Conservation (phyloP, 495 filamentous ascomycete species). For the Podospora conica region DNA sequence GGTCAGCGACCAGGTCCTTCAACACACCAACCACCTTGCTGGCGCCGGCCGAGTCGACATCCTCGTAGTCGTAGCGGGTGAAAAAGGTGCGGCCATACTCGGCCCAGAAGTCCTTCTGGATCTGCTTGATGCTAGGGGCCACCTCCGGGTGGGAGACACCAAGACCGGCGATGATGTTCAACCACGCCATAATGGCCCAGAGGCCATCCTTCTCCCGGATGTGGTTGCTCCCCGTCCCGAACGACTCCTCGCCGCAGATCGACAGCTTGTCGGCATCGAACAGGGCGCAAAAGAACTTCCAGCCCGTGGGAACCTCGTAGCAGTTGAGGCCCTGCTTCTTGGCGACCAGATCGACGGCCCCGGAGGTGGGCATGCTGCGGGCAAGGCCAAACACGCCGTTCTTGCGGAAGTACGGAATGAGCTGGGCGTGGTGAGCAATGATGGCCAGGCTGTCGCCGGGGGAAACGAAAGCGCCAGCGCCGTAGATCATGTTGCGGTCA, state of each 20-base stretch:
- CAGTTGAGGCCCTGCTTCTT: constrained; percentile 84
- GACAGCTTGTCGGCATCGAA: constrained; percentile 97
- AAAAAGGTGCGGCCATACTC: constrained; percentile 97
- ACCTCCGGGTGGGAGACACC: constrained; percentile 69
- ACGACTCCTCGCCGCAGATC: constrained; percentile 97
- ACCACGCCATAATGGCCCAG: constrained; percentile 95
- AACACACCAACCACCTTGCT: constrained; percentile 79
- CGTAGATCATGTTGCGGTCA: constrained; percentile 99
- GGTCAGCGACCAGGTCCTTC: constrained; percentile 59
- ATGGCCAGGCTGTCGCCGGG: constrained; percentile 95
- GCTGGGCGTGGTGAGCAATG: constrained; percentile 89
- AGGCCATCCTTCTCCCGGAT: constrained; percentile 98
- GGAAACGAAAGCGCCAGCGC: constrained; percentile 91
- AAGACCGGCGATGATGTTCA: constrained; percentile 96
- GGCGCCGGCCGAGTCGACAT: constrained; percentile 83
- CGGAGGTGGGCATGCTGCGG: constrained; percentile 93
- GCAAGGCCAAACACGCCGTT: constrained; percentile 93
- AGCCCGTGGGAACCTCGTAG: constrained; percentile 97
- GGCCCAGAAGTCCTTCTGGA: constrained; percentile 96
- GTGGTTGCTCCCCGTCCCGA: constrained; percentile 98
- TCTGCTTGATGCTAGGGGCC: constrained; percentile 82
- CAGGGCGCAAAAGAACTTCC: constrained; percentile 99
- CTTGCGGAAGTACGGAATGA: constrained; percentile 97
- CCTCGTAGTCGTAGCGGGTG: constrained; percentile 97
- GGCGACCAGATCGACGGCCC: constrained; percentile 90